Base-by-base conservation (phyloP, 2,329 filamentous ascomycete genomes). In the Alternaria arborescens region DNA sequence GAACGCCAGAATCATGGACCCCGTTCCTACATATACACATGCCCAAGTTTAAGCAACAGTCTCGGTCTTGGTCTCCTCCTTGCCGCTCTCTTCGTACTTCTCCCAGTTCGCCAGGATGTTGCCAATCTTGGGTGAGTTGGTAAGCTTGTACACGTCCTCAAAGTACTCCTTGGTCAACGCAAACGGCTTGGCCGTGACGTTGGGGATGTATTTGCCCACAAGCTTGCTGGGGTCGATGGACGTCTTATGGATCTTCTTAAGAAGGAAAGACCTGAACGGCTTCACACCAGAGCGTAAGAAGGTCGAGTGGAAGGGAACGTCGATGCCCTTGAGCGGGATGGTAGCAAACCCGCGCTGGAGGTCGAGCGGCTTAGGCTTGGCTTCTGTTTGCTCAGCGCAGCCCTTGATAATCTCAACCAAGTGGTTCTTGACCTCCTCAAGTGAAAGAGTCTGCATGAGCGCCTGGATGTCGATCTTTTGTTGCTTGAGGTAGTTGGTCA, bases 211-310 rank as follows among this genome's bases (percentile, higher is more conserved):
- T 83, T 99, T 99, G 75, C 95, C 95, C 70, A 99, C 87, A 75
- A 99, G 83, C 86, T 98, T 98, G 79, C 92, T 91, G 5, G 95
- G 95, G 79, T 99, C 95, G 79, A 99, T 98, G 55, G 92, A 96
- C 24, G 94, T 97, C 88, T 97, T 97, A 87, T 98, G 93, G 84
- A 99, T 98, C 88, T 99, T 99, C 91, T 98, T 99, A 72, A 98
- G 90, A 78, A 99, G 82, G 88, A 99, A 99, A 44, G 90, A 94
- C 69, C 95, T 88, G 93, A 99, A 99, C 47, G 96, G 95, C 86
- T 99, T 99, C 80, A 99, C 95, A 73, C 95, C 96, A 40, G 93
- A 97, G 57, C 96, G 92, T 82, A 99, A 83, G 86, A 99, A 99
- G 18, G 95, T 99, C 71, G 91, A 95, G 86, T 99, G 95, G 92